Percentiles rank a stretch among this genome's conserved stretches.
Evolutionary conservation across 2,329 filamentous ascomycete species (phyloP).

Genomic region (Aspergillus arachidicola): DNA sequence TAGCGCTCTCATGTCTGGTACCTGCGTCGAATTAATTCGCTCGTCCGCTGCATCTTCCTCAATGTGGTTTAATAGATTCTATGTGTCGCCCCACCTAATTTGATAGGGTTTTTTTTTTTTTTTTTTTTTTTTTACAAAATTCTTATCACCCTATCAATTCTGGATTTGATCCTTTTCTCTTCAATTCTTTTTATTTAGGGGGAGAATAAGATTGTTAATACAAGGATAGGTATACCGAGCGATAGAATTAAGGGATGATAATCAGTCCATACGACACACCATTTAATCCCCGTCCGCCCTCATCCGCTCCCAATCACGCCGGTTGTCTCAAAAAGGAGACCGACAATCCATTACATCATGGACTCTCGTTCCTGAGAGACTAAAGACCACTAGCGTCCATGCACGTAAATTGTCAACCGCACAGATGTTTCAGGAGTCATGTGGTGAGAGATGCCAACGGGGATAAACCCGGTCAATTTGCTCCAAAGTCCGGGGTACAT

Average conservation of each 20-base stretch:
- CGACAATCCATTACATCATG: constrained; percentile 12
- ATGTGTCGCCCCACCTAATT: neutral
- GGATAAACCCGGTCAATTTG: neutral
- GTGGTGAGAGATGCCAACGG: neutral
- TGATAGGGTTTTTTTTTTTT: neutral
- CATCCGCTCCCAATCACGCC: neutral
- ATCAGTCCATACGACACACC: neutral
- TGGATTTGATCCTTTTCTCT: too few species aligned
- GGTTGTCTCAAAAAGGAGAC: constrained; percentile 2
- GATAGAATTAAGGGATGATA: neutral
- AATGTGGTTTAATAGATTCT: neutral
- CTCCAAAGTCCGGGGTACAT: constrained; percentile 10
- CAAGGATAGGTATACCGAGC: too few species aligned
- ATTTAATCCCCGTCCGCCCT: neutral
- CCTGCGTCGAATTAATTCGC: constrained; percentile 11
- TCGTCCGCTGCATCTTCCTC: neutral
- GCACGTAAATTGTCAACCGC: constrained; percentile 10
- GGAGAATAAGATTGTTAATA: too few species aligned
- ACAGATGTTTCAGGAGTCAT: constrained; percentile 16
- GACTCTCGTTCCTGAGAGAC: neutral
- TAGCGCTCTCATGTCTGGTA: constrained; percentile 5
- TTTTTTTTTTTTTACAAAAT: too few species aligned
- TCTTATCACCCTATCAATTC: too few species aligned
- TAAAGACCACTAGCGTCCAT: constrained; percentile 3
- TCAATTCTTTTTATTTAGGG: too few species aligned